Conservation (phyloP, 2,329 filamentous ascomycete species). For the Fusarium tuaranense region DNA sequence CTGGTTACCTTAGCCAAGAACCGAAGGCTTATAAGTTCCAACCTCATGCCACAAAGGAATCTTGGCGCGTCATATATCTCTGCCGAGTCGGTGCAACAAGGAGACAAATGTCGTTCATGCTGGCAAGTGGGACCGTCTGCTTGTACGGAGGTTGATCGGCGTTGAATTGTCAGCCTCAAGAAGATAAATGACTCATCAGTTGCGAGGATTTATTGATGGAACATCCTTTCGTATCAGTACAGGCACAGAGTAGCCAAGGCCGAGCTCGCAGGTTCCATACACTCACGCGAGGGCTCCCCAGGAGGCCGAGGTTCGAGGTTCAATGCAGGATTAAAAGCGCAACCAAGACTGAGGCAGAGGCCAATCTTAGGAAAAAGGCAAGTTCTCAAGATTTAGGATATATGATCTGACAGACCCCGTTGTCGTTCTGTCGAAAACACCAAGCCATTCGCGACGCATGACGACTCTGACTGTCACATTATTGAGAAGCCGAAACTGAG, state of each 20-base stretch:
- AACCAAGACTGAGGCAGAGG: neutral
- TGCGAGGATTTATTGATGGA: neutral
- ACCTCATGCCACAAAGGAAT: neutral
- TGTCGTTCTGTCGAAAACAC: neutral
- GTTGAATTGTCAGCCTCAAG: neutral
- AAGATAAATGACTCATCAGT: neutral
- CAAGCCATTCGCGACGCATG: too few relatives aligned
- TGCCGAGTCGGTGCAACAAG: neutral
- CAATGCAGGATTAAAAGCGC: neutral
- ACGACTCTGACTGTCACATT: too few relatives aligned
- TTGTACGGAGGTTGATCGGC: neutral
- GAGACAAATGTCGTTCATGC: neutral
- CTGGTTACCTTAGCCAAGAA: neutral
- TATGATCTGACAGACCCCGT: neutral
- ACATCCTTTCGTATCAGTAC: neutral
- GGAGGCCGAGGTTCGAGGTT: too few relatives aligned
- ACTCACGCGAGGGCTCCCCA: too few relatives aligned
- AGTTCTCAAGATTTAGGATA: rapidly evolving
- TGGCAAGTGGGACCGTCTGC: neutral
- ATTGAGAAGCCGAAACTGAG: neutral
- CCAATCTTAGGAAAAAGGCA: neutral
- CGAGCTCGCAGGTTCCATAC: neutral
- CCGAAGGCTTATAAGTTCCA: neutral
- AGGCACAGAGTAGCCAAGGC: neutral
- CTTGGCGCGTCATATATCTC: neutral